Conservation (phyloP, 495 filamentous ascomycete genomes). For the Copromyces sp. region DNA sequence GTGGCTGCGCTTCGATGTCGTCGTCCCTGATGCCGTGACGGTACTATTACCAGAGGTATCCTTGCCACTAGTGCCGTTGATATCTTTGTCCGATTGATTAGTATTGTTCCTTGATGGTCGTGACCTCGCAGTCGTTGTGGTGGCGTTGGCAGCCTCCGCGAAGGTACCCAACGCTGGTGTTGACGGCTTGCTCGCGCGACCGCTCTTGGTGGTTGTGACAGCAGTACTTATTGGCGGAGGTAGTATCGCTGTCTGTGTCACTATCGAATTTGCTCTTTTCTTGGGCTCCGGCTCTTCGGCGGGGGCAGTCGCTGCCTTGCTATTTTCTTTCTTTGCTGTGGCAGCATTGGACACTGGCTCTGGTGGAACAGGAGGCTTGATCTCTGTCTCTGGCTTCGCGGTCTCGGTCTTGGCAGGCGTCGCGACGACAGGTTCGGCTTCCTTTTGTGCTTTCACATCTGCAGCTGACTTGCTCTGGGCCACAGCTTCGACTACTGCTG, state of each 20-base stretch:
- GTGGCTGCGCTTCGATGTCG: conserved; percentile 49
- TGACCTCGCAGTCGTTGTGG: conserved; percentile 10
- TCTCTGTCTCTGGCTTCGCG: conserved; percentile 14
- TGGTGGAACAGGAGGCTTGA: conserved; percentile 6
- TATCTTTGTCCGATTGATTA: background rate
- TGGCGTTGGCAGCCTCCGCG: conserved; percentile 33
- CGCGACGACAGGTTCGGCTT: conserved; percentile 8
- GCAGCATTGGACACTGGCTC: conserved; percentile 11
- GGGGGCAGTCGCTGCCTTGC: conserved; percentile 8
- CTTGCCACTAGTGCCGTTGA: background rate
- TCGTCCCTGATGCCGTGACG: conserved; percentile 1
- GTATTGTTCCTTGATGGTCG: conserved; percentile 15
- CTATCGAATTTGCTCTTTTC: conserved; percentile 21
- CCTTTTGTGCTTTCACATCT: conserved; percentile 25
- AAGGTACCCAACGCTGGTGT: conserved; percentile 45
- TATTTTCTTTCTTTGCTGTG: conserved; percentile 21
- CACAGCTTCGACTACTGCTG: conserved; percentile 16
- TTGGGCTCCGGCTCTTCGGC: conserved; percentile 3
- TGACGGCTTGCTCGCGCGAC: conserved; percentile 53
- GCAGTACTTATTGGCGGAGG: conserved; percentile 20
- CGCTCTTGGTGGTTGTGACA: conserved; percentile 46
- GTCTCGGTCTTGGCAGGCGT: conserved; percentile 5
- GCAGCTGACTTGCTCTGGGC: conserved; percentile 23
- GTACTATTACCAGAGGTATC: conserved; percentile 1
- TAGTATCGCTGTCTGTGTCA: conserved; percentile 22